Percentiles rank a stretch among this genome's conserved stretches.
These are phyloP conservation scores for Miscanthus lutarioriparius DNA, from an alignment of 176 grass and related monocot species.

Conservation along the genomic window DNA sequence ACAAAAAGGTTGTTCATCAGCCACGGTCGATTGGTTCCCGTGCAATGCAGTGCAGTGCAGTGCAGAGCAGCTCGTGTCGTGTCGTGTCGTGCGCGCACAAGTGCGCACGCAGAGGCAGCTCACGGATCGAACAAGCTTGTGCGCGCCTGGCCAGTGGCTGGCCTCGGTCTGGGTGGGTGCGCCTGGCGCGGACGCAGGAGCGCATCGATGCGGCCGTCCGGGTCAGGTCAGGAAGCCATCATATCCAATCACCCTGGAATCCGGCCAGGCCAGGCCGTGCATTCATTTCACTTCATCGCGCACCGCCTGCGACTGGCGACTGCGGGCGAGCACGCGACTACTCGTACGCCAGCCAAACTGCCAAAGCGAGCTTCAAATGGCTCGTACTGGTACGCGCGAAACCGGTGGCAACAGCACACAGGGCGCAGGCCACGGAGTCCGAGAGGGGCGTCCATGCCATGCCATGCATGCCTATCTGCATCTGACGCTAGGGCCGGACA, in stretches of 20 bases:
- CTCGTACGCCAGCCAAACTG: background rate
- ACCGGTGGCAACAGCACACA: background rate
- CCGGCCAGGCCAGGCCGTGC: conserved; percentile 23
- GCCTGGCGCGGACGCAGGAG: background rate
- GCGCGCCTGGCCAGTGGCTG: background rate
- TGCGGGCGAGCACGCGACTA: background rate
- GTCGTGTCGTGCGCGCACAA: background rate
- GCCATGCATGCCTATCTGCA: conserved; percentile 35
- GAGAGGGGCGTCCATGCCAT: conserved; percentile 3
- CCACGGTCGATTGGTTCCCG: background rate
- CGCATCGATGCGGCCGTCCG: conserved; percentile 34
- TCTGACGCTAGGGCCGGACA: conserved; percentile 42
- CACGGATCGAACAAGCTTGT: conserved; percentile 23
- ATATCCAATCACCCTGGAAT: conserved; percentile 42
- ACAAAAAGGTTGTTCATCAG: background rate
- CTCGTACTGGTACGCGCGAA: conserved; percentile 13
- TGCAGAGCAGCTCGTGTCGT: background rate
- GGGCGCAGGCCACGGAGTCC: conserved; percentile 18
- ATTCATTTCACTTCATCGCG: conserved; percentile 4
- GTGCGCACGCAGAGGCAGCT: background rate
- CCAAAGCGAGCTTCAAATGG: conserved; percentile 1
- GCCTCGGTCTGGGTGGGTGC: background rate
- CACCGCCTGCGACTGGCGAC: background rate
- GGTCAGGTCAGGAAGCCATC: background rate
- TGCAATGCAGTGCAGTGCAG: background rate